Evolutionary conservation across 2,329 filamentous ascomycete genomes (phyloP), one percentile per base, ranked within the genome.

Genomic region (Endothia cerciana): DNA sequence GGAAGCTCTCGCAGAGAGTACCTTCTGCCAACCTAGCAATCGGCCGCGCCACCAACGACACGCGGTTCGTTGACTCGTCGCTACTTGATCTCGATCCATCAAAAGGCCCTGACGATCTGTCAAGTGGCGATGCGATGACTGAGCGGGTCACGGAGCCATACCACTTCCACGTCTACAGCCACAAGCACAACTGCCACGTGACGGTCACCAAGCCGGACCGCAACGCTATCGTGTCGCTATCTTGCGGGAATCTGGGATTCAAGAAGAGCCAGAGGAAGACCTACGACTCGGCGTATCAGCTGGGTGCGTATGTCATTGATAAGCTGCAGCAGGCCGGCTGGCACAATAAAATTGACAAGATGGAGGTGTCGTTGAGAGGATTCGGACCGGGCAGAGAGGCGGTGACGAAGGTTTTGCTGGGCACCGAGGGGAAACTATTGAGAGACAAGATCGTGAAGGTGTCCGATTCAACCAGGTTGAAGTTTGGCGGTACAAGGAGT

Each of bases 171-270:
- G 83, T 99, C 76, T 94, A 88, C 79, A 82, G 91, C 36, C 90
- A 91, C 77, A 96, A 93, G 81, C 95, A 97, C 86, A 99, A 99
- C 82, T 95, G 92, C 25, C 93, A 98, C 79, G 86, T 99, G 73
- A 97, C 94, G 1, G 87, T 97, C 71, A 92, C 93, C 28, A 89
- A 90, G 73, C 94, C 95, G 36, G 89, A 93, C 76, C 85, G 90
- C 58, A 87, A 92, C 70, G 87, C 92, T 36, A 86, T 98, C 70
- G 83, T 99, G 70, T 93, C 90, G 15, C 79, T 97, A 72, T 91
- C 91, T 1, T 87, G 89, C 66, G 95, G 95, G 59, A 93, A 97
- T 74, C 87, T 99, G 67, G 94, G 94, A n/a, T 97, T 97, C 81
- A 86, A 85, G 73, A 96, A 98, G 80, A 83, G 87, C 22, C 87